Percentiles rank a stretch among this genome's conserved stretches.
These are phyloP conservation scores for Arctostaphylos glauca DNA, from an alignment of 148 eudicot genomes.

Conservation along the genomic window DNA sequence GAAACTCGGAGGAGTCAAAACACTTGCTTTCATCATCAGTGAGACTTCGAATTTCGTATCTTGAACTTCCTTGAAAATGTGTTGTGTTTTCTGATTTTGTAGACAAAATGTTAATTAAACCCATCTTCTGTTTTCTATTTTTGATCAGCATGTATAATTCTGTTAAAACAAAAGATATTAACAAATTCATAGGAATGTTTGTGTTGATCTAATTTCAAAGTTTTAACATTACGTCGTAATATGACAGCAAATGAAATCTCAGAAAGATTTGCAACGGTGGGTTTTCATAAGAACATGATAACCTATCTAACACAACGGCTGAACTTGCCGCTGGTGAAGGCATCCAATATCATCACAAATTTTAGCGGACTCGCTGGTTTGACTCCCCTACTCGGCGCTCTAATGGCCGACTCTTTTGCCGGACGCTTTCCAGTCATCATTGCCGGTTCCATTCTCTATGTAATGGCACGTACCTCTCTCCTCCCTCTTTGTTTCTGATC, in stretches of 20 bases:
- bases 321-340: constrained; percentile 70
- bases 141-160: no score
- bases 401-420: constrained; percentile 68
- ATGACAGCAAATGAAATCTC: constrained; percentile 74
- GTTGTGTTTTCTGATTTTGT: no score
- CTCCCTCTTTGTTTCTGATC: background rate
- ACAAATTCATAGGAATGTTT: no score
- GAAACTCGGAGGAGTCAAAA: constrained; percentile 59
- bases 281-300: constrained; percentile 75
- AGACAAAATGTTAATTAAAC: no score
- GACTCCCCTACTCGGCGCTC: constrained; percentile 74
- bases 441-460: constrained; percentile 57
- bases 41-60: constrained; percentile 14
- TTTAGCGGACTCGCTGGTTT: constrained; percentile 66
- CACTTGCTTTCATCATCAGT: constrained; percentile 86
- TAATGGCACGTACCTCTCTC: constrained; percentile 36
- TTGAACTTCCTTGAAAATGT: no score
- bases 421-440: constrained; percentile 75
- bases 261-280: constrained; percentile 67
- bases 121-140: no score
- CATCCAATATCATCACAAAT: constrained; percentile 71
- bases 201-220: no score
- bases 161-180: no score
- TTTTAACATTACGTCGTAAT: no score
- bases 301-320: constrained; percentile 66